Conservation (phyloP, 768 basidiomycete genomes). For the Galerina sulciceps region DNA sequence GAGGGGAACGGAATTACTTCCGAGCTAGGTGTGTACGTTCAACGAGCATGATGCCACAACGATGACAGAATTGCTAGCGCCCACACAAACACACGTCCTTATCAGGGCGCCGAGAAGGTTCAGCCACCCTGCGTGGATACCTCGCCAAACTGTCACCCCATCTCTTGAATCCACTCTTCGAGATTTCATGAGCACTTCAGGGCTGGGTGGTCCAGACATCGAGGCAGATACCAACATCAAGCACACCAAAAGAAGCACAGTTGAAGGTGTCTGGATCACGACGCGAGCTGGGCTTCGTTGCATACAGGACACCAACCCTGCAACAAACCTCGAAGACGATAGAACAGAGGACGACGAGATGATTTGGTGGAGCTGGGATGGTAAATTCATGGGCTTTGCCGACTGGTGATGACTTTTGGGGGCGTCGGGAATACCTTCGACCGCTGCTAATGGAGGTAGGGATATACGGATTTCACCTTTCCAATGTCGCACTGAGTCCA, state of each 20-base stretch:
- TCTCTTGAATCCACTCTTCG: conserved; percentile 42
- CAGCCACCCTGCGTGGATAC: conserved; percentile 49
- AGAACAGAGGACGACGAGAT: conserved; percentile 45
- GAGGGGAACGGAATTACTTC: conserved; percentile 37
- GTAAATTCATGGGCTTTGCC: conserved; percentile 53
- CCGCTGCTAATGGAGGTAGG: neutral
- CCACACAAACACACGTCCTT: conserved; percentile 50
- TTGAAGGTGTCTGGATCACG: conserved; percentile 56
- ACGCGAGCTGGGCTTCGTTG: conserved; percentile 27
- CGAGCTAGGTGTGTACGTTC: conserved; percentile 34
- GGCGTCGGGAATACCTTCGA: neutral
- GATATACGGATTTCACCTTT: no score
- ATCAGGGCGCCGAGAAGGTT: conserved; percentile 52
- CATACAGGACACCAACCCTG: neutral
- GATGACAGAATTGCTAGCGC: conserved; percentile 30
- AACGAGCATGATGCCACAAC: neutral
- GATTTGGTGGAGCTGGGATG: conserved; percentile 71
- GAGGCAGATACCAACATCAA: neutral
- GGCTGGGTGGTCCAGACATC: conserved; percentile 11
- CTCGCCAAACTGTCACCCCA: conserved; percentile 43
- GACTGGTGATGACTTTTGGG: conserved; percentile 42
- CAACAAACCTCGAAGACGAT: neutral
- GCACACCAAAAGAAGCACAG: conserved; percentile 28
- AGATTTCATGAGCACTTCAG: conserved; percentile 44
- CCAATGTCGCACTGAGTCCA: no score